phyloP scores from a whole-genome alignment of 805 yeast species.

The Starmerella cellae region DNA sequence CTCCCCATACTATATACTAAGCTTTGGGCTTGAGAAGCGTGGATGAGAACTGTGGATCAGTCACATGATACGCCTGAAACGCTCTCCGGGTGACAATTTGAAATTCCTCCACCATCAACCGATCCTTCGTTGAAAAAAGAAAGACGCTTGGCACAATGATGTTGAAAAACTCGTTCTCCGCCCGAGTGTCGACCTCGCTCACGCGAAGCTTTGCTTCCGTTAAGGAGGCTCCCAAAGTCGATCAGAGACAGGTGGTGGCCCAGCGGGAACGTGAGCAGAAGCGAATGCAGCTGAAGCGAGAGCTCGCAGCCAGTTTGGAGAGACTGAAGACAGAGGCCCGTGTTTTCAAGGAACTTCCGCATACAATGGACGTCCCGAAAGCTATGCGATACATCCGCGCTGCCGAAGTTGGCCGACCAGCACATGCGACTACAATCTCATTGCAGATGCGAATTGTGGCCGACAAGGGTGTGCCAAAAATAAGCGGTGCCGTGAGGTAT shows the following conservation, averaged over 20 bases:
- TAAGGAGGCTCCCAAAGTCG: conserved; percentile 21
- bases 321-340: conserved; percentile 29
- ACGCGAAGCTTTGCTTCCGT: conserved; percentile 12
- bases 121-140: background rate
- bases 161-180: background rate
- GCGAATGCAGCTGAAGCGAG: conserved; percentile 24
- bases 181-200: background rate
- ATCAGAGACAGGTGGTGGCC: conserved; percentile 25
- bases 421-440: conserved; percentile 54
- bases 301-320: conserved; percentile 18
- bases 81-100: background rate
- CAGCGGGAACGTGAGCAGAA: conserved; percentile 27
- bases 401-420: conserved; percentile 76
- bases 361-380: conserved; percentile 54
- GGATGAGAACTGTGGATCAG: no score
- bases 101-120: background rate
- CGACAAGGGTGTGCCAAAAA: conserved; percentile 64
- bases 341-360: conserved; percentile 38
- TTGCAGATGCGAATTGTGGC: conserved; percentile 51
- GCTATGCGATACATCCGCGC: conserved; percentile 78
- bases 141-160: background rate
- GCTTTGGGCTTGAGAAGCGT: no score
- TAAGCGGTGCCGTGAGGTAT: conserved; percentile 56
- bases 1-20: no score
- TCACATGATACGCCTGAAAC: no score